These are phyloP conservation scores for Uromyces viciae-fabae DNA, from an alignment of 1,284 basidiomycete species.

Conservation along the genomic window DNA sequence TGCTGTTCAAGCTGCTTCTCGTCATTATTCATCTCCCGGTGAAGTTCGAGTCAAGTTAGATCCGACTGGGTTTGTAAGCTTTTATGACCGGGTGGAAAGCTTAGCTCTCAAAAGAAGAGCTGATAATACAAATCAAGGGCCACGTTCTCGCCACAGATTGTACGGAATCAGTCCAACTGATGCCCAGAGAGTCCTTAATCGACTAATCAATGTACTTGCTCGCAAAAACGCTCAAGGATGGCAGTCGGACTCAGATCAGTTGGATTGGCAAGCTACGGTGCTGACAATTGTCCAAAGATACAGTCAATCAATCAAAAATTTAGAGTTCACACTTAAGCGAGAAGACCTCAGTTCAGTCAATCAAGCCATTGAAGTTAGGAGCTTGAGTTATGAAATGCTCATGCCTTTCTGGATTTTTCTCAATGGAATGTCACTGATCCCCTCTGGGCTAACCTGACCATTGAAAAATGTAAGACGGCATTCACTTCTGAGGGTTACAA, in stretches of 20 bases:
- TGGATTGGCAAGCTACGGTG: conserved; percentile 5
- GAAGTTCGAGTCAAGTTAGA: conserved; percentile 59
- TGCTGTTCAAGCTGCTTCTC: conserved; percentile 56
- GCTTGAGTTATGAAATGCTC: neutral
- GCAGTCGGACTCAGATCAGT: neutral
- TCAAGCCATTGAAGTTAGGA: neutral
- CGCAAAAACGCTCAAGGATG: conserved; percentile 10
- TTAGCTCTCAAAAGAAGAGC: neutral
- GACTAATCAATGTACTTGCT: neutral
- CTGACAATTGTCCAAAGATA: neutral
- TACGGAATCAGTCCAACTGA: conserved; percentile 25
- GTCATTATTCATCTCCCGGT: conserved; percentile 57
- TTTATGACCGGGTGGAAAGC: conserved; percentile 58
- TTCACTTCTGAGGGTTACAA: neutral
- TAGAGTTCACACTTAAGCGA: neutral
- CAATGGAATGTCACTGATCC: neutral
- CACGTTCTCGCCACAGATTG: neutral
- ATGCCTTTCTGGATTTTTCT: conserved; percentile 31
- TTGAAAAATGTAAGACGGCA: neutral
- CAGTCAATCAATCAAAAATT: neutral
- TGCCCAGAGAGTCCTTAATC: neutral
- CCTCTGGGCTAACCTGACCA: neutral
- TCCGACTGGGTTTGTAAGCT: conserved; percentile 56
- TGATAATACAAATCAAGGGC: neutral
- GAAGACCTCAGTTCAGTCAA: neutral